A percentile compares a stretch with the other conserved stretches of the same genome.
Conservation (phyloP, 2,329 filamentous ascomycete genomes). For the Talaromyces sp. region DNA sequence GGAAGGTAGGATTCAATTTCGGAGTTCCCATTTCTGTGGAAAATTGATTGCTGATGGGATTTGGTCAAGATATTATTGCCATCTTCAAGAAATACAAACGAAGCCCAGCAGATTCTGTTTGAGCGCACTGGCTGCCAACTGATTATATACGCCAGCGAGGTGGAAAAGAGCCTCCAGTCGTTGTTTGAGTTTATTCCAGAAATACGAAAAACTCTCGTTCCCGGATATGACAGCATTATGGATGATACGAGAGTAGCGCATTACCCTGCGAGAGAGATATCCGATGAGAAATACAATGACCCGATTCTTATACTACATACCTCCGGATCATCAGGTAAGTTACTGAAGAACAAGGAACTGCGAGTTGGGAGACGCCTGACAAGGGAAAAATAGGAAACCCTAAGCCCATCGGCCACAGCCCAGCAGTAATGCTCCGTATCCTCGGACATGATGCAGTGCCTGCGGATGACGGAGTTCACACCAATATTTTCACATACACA, state of each 20-base stretch:
- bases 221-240: background rate
- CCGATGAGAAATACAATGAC: conserved; percentile 8
- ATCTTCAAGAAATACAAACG: conserved; percentile 10
- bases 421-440: conserved; percentile 1
- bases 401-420: conserved; percentile 7
- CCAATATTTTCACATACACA: background rate
- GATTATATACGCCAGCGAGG: conserved; percentile 6
- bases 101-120: conserved; percentile 9
- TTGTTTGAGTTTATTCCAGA: conserved; percentile 5
- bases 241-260: background rate
- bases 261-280: conserved; percentile 2
- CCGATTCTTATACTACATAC: conserved; percentile 10
- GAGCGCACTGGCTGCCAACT: conserved; percentile 6
- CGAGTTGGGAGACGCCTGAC: background rate
- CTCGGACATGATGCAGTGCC: background rate
- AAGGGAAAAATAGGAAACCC: conserved; percentile 4
- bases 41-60: background rate
- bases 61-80: conserved; percentile 8
- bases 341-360: no score
- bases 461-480: background rate
- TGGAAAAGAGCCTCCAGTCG: conserved; percentile 9
- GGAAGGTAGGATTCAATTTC: conserved; percentile 1
- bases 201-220: background rate
- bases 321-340: conserved; percentile 12
- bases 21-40: background rate